These are phyloP conservation scores for Fusarium penzigii DNA, from an alignment of 2,329 filamentous ascomycete species.

Conservation along the genomic window DNA sequence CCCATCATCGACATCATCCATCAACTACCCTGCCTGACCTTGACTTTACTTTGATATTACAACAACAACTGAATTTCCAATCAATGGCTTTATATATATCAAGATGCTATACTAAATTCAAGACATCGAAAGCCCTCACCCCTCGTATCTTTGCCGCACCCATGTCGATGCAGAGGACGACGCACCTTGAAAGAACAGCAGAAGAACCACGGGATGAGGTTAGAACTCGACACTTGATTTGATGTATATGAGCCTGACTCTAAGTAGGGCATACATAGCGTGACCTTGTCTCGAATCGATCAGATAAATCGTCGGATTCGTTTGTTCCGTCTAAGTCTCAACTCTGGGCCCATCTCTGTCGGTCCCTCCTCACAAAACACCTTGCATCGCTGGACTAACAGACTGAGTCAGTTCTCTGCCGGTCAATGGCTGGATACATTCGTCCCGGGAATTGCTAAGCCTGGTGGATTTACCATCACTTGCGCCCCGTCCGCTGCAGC, in stretches of 20 bases:
- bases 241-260: background rate
- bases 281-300: conserved; percentile 61
- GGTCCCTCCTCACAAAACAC: conserved; percentile 1
- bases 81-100: background rate
- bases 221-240: background rate
- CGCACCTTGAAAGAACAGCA: conserved; percentile 47
- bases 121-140: background rate
- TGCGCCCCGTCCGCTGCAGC: conserved; percentile 66
- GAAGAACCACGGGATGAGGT: conserved; percentile 69
- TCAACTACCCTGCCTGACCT: background rate
- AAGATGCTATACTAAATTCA: background rate
- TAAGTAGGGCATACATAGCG: conserved; percentile 55
- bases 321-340: conserved; percentile 65
- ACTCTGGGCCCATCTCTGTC: conserved; percentile 50
- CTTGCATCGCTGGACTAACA: background rate
- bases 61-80: background rate
- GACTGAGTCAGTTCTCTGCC: conserved; percentile 62
- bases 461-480: conserved; percentile 87
- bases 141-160: background rate
- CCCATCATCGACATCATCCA: background rate
- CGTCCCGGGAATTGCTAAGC: conserved; percentile 66
- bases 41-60: background rate
- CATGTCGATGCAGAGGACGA: conserved; percentile 21
- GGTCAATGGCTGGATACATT: conserved; percentile 90
- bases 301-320: conserved; percentile 68